Evolutionary conservation across 768 basidiomycete species (phyloP).

Genomic region (Suillus plorans): DNA sequence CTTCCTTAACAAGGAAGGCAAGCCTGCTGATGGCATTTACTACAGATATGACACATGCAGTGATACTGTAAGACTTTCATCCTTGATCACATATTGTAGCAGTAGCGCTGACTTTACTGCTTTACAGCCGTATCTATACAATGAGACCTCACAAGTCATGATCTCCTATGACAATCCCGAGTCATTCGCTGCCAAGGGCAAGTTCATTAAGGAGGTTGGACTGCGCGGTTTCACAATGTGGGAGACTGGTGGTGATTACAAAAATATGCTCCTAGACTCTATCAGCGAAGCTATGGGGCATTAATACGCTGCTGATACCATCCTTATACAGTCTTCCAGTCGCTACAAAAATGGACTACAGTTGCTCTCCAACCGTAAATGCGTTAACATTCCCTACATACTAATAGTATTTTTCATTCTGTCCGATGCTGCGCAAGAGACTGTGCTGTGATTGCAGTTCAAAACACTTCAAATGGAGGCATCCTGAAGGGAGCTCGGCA

Average conservation of each 20-base stretch:
- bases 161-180: slow-evolving; percentile 59
- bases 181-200: slow-evolving; percentile 50
- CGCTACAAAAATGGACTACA: not conserved
- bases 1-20: slow-evolving; percentile 39
- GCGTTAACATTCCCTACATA: not conserved
- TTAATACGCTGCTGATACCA: not conserved
- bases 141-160: slow-evolving; percentile 47
- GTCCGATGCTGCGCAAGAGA: not conserved
- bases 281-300: slow-evolving; percentile 28
- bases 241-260: slow-evolving; percentile 62
- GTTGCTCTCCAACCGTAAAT: not conserved
- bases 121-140: slow-evolving; percentile 60
- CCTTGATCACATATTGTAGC: slow-evolving; percentile 40
- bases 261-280: slow-evolving; percentile 58
- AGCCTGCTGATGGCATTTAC: slow-evolving; percentile 42
- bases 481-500: not conserved
- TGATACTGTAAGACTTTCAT: slow-evolving; percentile 51
- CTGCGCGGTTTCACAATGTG: slow-evolving; percentile 65
- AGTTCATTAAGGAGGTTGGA: slow-evolving; percentile 48
- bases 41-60: slow-evolving; percentile 65
- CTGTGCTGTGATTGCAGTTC: not conserved
- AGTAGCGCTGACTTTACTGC: slow-evolving; percentile 34
- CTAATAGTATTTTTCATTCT: not conserved
- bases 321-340: not conserved
- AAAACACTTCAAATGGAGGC: not conserved